Percentiles rank a stretch among this genome's conserved stretches.
phyloP scores from a whole-genome alignment of 805 yeast species.

The Vanderwaltozyma yarrowii region DNA sequence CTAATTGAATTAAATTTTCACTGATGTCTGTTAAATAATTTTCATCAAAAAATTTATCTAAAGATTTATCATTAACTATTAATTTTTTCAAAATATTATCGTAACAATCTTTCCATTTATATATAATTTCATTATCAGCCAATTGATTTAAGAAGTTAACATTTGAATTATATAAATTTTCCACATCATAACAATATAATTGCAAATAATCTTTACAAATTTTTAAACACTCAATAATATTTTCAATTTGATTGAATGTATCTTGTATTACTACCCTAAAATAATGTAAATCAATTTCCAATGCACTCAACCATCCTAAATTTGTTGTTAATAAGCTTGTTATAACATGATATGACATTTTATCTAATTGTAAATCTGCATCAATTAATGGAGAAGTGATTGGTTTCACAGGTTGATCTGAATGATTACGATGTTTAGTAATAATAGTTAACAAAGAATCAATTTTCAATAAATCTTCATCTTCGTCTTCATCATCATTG shows the following conservation, averaged over 20 bases:
- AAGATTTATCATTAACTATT: constrained; percentile 4
- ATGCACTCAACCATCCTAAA: constrained; percentile 42
- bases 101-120: constrained; percentile 32
- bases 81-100: constrained; percentile 13
- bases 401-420: constrained; percentile 22
- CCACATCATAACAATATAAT: constrained; percentile 39
- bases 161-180: constrained; percentile 34
- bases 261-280: constrained; percentile 24
- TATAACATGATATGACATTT: constrained; percentile 14
- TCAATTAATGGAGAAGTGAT: constrained; percentile 31
- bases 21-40: constrained; percentile 1
- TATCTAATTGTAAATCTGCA: constrained; percentile 1
- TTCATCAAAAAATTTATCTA: constrained; percentile 13
- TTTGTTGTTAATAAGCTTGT: constrained; percentile 34
- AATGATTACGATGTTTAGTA: neutral
- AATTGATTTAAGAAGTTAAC: constrained; percentile 32
- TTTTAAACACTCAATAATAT: constrained; percentile 37
- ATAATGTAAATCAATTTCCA: constrained; percentile 33
- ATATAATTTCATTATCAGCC: constrained; percentile 33
- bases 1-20: constrained; percentile 7
- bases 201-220: constrained; percentile 41
- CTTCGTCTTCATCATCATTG: neutral
- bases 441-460: neutral
- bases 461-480: neutral
- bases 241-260: constrained; percentile 29